Conservation (phyloP, 768 basidiomycete species). For the Collybiopsis confluens region DNA sequence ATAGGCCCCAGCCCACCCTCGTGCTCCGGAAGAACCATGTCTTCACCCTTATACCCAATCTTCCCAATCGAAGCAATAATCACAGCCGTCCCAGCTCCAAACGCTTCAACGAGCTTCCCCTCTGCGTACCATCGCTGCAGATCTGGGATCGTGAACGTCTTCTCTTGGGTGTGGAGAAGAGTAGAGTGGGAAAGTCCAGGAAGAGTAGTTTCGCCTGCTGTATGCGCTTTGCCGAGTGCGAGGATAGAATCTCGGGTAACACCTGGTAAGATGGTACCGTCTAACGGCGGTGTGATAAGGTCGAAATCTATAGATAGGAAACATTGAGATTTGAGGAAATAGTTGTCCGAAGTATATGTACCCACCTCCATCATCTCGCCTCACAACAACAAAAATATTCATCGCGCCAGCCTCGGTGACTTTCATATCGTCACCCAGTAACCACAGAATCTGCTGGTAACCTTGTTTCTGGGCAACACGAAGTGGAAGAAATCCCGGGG, state of each 20-base stretch:
- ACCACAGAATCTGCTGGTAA: conserved; percentile 78
- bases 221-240: conserved; percentile 58
- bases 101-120: conserved; percentile 65
- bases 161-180: conserved; percentile 49
- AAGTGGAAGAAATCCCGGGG: conserved; percentile 60
- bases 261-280: conserved; percentile 85
- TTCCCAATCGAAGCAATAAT: conserved; percentile 59
- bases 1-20: conserved; percentile 46
- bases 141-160: conserved; percentile 54
- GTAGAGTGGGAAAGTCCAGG: conserved; percentile 34
- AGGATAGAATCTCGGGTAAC: conserved; percentile 79
- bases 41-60: conserved; percentile 45
- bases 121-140: conserved; percentile 41
- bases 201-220: conserved; percentile 37
- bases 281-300: conserved; percentile 77
- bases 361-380: conserved; percentile 54
- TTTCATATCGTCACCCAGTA: conserved; percentile 50
- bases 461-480: conserved; percentile 60
- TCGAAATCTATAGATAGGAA: conserved; percentile 47
- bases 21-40: conserved; percentile 46
- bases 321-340: not conserved
- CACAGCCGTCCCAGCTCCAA: conserved; percentile 77
- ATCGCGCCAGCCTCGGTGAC: conserved; percentile 64
- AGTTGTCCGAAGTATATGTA: conserved; percentile 6
- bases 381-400: conserved; percentile 74